These are phyloP conservation scores for Orobanche coerulescens DNA, from an alignment of 257 asterid species.

Conservation along the genomic window DNA sequence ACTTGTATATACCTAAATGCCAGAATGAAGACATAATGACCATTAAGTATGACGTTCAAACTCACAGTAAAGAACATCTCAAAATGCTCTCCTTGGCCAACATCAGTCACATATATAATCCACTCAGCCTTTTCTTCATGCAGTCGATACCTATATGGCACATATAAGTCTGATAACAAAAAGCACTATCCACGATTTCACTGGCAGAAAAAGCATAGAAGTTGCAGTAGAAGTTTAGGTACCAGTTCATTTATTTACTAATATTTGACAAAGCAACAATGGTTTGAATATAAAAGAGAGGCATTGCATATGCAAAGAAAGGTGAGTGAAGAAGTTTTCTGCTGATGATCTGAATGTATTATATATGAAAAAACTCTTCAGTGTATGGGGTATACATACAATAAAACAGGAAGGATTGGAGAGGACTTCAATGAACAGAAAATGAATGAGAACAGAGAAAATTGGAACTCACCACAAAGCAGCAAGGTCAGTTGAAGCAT, in stretches of 20 bases:
- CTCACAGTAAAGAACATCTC: slow-evolving; percentile 89
- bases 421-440: slow-evolving; percentile 14
- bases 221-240: slow-evolving; percentile 10
- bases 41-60: slow-evolving; percentile 15
- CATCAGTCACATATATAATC: slow-evolving; percentile 88
- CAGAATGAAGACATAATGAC: not conserved
- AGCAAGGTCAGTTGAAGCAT: slow-evolving; percentile 91
- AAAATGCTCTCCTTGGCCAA: slow-evolving; percentile 89
- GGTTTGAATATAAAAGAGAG: not conserved
- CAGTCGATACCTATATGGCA: slow-evolving; percentile 67
- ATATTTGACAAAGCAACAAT: not conserved
- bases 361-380: not conserved
- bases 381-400: not conserved
- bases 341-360: not conserved
- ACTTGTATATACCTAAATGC: not conserved
- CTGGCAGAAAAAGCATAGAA: not conserved
- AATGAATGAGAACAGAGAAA: slow-evolving; percentile 12
- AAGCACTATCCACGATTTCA: not conserved
- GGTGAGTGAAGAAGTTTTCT: not conserved
- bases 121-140: slow-evolving; percentile 90
- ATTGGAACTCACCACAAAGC: slow-evolving; percentile 65
- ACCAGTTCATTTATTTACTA: slow-evolving; percentile 7
- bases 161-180: not conserved
- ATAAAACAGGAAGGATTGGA: slow-evolving; percentile 3
- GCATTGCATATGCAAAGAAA: not conserved